A percentile compares a stretch with the other conserved stretches of the same genome.
Conservation (phyloP, 2,329 filamentous ascomycete species). For the Phialemoniopsis sp. region DNA sequence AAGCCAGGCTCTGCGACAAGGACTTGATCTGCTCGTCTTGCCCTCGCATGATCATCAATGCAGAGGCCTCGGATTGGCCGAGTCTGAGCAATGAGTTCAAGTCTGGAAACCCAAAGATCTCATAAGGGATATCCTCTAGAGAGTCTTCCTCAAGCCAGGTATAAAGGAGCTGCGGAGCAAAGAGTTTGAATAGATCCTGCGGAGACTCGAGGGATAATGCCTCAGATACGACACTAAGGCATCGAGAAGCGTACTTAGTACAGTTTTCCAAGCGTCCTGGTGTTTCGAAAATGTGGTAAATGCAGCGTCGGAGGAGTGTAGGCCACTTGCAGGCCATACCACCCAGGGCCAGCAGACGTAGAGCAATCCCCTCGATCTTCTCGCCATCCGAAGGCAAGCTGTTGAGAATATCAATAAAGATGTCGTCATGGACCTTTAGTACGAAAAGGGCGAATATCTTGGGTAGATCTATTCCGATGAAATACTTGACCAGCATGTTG, state of each 20-base stretch:
- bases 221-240: constrained; percentile 62
- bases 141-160: constrained; percentile 75
- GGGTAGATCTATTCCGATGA: constrained; percentile 65
- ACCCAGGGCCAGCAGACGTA: constrained; percentile 73
- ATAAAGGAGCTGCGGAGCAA: constrained; percentile 83
- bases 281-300: constrained; percentile 93
- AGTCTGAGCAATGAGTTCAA: constrained; percentile 66
- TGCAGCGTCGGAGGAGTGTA: constrained; percentile 78
- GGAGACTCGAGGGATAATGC: constrained; percentile 62
- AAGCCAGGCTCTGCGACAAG: constrained; percentile 54
- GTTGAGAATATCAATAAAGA: constrained; percentile 80
- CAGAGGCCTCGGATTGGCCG: constrained; percentile 72
- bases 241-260: constrained; percentile 66
- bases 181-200: constrained; percentile 73
- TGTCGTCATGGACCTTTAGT: constrained; percentile 76
- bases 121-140: constrained; percentile 72
- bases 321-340: constrained; percentile 79
- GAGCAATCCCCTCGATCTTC: constrained; percentile 76
- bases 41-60: constrained; percentile 77
- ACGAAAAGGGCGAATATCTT: constrained; percentile 76
- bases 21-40: constrained; percentile 59
- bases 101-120: constrained; percentile 75
- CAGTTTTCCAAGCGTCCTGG: constrained; percentile 68
- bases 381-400: constrained; percentile 70
- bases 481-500: constrained; percentile 69